Base-by-base conservation (phyloP, 116 monocot species). In the Dioscorea cayenensis region DNA sequence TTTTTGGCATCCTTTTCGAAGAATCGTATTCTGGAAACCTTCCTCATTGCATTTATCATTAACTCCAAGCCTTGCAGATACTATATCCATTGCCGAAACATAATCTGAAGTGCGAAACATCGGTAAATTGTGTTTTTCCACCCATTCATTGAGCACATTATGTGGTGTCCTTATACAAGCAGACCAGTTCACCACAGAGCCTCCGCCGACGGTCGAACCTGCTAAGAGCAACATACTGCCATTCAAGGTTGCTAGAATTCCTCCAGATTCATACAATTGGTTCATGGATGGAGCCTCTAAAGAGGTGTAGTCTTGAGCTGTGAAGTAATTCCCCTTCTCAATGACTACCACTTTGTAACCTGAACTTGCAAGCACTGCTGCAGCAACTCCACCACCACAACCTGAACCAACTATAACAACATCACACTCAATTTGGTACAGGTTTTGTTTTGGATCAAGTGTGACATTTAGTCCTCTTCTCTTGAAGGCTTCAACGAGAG, bases 291-390 rank as follows among this genome's bases (percentile, higher is more conserved):
- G 84, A 43, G 36, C 87, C 65, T 97, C 90, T 2, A 88, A 37
- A 5, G 75, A 78, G 5, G 93, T 88, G 72, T 93, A 93, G 70
- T 97, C 97, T 51, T 81, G 66, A 7, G 77, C 59, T 16, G 82
- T 83, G 72, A 86, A 97, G 80, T 97, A 93, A 68, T 86, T 79
- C 1, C 97, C 97, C 64, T 97, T 97, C 81, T 97, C 97, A 1
- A 97, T 10, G 62, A 97, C 90, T 0, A 93, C 36, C 0, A 97
- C 93, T 59, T 83, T 97, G 76, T 86, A 67, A 27, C 93, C 97
- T 7, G 79, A 63, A 51, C 67, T 79, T 8, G 97, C 79, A 7
- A 97, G 86, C 32, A 92, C 75, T 2, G 89, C 85, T 5, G 96
- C 90, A 5, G 96, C 92, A 58, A 92, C 96, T 17, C 86, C 92